phyloP scores from a whole-genome alignment of 1,284 basidiomycete species.

The Paramarasmius palmivorus region DNA sequence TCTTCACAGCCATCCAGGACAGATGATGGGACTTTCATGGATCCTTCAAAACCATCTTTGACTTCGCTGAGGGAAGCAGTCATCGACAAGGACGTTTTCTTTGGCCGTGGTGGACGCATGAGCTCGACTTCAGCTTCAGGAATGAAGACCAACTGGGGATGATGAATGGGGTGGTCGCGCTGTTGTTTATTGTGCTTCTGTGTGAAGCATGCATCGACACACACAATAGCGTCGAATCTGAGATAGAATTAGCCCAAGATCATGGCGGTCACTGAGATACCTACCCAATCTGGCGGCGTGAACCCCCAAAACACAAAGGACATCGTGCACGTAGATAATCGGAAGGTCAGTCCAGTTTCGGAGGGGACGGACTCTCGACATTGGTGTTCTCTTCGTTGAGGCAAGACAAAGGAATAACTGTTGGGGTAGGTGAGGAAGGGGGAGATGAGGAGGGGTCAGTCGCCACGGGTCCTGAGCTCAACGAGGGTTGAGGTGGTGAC shows the following conservation, averaged over 20 bases:
- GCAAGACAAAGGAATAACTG: no score
- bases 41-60: constrained; percentile 1
- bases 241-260: neutral
- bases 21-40: constrained; percentile 23
- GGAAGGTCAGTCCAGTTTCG: neutral
- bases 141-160: constrained; percentile 19
- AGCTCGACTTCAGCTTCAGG: constrained; percentile 15
- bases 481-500: no score
- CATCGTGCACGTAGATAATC: constrained; percentile 6
- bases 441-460: no score
- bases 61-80: neutral
- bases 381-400: no score
- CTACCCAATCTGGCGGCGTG: no score
- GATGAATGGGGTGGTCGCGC: constrained; percentile 1
- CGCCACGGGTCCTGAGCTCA: no score
- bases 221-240: constrained; percentile 3
- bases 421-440: no score
- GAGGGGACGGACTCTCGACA: no score
- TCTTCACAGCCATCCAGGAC: constrained; percentile 30
- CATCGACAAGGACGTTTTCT: neutral
- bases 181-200: constrained; percentile 15
- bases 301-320: constrained; percentile 11
- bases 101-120: neutral
- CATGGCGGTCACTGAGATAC: no score
- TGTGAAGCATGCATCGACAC: constrained; percentile 16